A percentile compares a stretch with the other conserved stretches of the same genome.
Evolutionary conservation across 495 filamentous ascomycete species (phyloP).

Genomic region (Opeltia flavorubescens): DNA sequence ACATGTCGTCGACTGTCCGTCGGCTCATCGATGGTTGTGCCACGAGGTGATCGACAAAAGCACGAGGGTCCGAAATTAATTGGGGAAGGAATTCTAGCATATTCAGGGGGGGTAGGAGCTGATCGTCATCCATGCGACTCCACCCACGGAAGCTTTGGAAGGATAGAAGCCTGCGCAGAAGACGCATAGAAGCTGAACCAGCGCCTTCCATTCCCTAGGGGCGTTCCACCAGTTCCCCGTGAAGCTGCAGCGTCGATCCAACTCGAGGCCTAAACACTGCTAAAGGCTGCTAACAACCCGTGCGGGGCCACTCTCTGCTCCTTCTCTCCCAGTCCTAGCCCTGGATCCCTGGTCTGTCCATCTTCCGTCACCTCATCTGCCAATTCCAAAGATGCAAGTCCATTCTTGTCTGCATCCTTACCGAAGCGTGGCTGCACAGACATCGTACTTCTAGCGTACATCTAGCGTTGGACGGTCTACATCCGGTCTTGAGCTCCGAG

Average conservation of each 20-base stretch:
- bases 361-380: not conserved
- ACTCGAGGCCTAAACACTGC: too few relatives aligned
- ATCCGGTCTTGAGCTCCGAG: too few relatives aligned
- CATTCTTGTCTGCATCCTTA: not conserved
- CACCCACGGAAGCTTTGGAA: not conserved
- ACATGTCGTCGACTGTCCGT: not conserved
- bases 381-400: not conserved
- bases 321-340: too few relatives aligned
- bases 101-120: too few relatives aligned
- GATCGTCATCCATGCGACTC: not conserved
- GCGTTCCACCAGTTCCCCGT: not conserved
- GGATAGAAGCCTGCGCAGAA: not conserved
- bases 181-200: not conserved
- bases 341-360: too few relatives aligned
- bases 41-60: not conserved
- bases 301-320: too few relatives aligned
- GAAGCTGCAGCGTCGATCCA: not conserved
- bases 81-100: too few relatives aligned
- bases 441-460: not conserved
- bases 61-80: not conserved
- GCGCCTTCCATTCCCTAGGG: not conserved
- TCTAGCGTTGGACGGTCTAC: not conserved
- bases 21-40: not conserved
- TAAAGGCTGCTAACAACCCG: too few relatives aligned
- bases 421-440: conserved; percentile 1